phyloP scores from a whole-genome alignment of 495 filamentous ascomycete genomes.

The Aspergillus ostianus region DNA sequence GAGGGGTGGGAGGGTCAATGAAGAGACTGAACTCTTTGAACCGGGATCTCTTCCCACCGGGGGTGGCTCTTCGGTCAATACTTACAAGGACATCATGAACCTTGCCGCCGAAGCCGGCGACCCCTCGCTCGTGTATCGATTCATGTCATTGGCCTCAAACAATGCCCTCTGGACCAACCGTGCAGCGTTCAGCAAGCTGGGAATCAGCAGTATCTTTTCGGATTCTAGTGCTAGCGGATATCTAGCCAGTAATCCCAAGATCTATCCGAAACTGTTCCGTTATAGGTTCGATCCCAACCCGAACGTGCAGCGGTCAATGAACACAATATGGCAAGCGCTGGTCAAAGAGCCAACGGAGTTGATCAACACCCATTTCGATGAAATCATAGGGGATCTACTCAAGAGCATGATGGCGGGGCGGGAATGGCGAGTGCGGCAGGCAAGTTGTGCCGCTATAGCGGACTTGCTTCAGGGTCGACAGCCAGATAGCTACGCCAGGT shows the following conservation, averaged over 20 bases:
- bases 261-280: slow-evolving; percentile 91
- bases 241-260: slow-evolving; percentile 75
- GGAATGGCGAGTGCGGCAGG: slow-evolving; percentile 91
- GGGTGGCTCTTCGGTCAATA: slow-evolving; percentile 83
- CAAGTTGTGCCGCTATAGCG: slow-evolving; percentile 84
- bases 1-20: slow-evolving; percentile 69
- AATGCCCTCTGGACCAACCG: slow-evolving; percentile 94
- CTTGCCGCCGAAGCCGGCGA: slow-evolving; percentile 92
- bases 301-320: slow-evolving; percentile 91
- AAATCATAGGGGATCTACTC: slow-evolving; percentile 81
- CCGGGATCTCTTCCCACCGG: slow-evolving; percentile 89
- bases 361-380: slow-evolving; percentile 73
- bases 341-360: slow-evolving; percentile 78
- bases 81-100: slow-evolving; percentile 93
- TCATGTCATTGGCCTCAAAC: slow-evolving; percentile 93
- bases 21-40: slow-evolving; percentile 90
- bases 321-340: slow-evolving; percentile 91
- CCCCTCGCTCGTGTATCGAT: slow-evolving; percentile 89
- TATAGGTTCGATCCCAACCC: slow-evolving; percentile 94
- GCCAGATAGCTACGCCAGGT: slow-evolving; percentile 75
- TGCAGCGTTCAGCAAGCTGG: slow-evolving; percentile 91
- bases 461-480: slow-evolving; percentile 77
- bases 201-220: slow-evolving; percentile 85
- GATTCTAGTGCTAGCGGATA: slow-evolving; percentile 75
- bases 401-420: slow-evolving; percentile 74